Conservation (phyloP, 2,329 filamentous ascomycete species). For the Furcasterigmium sp. region DNA sequence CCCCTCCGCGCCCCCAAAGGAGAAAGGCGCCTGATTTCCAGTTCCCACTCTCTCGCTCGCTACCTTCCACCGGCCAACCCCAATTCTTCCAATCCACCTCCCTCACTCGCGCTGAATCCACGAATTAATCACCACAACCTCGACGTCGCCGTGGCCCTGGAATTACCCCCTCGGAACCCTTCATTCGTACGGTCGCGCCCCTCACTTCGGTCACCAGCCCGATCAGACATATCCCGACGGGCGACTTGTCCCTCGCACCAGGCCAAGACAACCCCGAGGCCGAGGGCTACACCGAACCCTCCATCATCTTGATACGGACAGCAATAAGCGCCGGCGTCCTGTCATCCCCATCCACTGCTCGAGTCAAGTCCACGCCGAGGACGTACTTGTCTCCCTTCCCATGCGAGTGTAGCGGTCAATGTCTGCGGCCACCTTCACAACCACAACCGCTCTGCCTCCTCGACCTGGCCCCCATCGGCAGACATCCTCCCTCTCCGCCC, state of each 20-base stretch:
- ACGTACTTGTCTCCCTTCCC: neutral
- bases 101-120: no score
- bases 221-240: no score
- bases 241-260: neutral
- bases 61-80: conserved; percentile 1
- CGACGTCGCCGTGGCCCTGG: no score
- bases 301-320: no score
- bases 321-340: no score
- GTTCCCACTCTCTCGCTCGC: neutral
- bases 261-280: no score
- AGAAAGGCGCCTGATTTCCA: neutral
- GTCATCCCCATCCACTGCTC: no score
- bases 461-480: neutral
- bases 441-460: conserved; percentile 1
- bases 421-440: conserved; percentile 10
- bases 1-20: neutral
- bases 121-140: no score
- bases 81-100: no score
- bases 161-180: neutral
- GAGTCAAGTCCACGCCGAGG: no score
- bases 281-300: no score
- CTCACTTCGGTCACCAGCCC: no score
- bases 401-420: conserved; percentile 10
- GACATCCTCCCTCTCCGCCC: conserved; percentile 9
- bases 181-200: neutral